A percentile compares a stretch with the other conserved stretches of the same genome.
Conservation (phyloP, 176 grass and related monocot species). For the Carex cristatella region DNA sequence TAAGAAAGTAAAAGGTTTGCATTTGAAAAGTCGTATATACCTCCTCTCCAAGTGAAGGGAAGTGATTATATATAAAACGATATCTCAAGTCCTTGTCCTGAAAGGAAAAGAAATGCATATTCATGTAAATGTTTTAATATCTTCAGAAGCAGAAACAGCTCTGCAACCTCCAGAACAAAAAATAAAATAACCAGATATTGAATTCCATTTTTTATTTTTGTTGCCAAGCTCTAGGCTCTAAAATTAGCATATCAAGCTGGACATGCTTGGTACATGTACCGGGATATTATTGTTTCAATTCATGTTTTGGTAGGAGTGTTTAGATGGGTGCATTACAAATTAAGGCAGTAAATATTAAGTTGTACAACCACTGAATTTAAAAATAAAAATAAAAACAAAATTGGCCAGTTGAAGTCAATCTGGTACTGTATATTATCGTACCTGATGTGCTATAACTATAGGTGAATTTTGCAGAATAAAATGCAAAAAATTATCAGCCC, state of each 20-base stretch:
- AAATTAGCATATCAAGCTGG: neutral
- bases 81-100: conserved; percentile 85
- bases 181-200: neutral
- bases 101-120: conserved; percentile 24
- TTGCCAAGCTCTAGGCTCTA: neutral
- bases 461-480: conserved; percentile 90
- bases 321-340: neutral
- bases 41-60: conserved; percentile 84
- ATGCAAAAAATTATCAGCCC: conserved; percentile 95
- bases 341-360: neutral
- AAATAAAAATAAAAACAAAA: neutral
- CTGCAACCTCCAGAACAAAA: neutral
- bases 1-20: neutral
- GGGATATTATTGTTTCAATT: neutral
- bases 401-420: neutral
- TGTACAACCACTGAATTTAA: neutral
- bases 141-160: neutral
- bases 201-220: neutral
- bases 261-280: neutral
- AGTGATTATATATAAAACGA: conserved; percentile 98
- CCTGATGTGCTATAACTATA: conserved; percentile 94
- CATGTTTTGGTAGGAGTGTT: neutral
- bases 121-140: conserved; percentile 1
- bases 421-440: conserved; percentile 17
- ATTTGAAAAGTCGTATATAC: conserved; percentile 30